Percentiles rank a stretch among this genome's conserved stretches.
These are phyloP conservation scores for Geotrichum macrosporum DNA, from an alignment of 1,139 yeast species.

Conservation along the genomic window DNA sequence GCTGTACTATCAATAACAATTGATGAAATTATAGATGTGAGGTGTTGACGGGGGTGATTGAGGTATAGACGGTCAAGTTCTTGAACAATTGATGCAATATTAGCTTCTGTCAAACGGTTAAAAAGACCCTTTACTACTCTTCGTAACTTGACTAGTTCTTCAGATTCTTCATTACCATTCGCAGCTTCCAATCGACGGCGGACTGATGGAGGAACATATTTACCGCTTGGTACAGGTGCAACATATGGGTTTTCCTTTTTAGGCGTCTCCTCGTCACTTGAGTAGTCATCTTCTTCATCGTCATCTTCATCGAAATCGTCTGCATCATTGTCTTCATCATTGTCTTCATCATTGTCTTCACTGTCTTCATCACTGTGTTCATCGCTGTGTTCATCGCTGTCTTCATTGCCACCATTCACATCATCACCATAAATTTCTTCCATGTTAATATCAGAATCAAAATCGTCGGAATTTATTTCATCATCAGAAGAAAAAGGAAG, in stretches of 20 bases:
- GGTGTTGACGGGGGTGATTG: constrained; percentile 68
- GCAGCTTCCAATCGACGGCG: constrained; percentile 45
- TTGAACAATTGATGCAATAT: constrained; percentile 62
- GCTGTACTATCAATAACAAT: constrained; percentile 64
- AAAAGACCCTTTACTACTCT: constrained; percentile 72
- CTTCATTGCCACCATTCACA: constrained; percentile 29
- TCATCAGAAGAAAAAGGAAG: constrained; percentile 46
- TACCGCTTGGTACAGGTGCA: constrained; percentile 55
- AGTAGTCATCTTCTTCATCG: too few species aligned
- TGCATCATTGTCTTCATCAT: too few species aligned
- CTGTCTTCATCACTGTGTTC: constrained; percentile 44
- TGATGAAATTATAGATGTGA: constrained; percentile 62
- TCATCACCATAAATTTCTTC: constrained; percentile 29
- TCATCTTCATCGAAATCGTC: too few species aligned
- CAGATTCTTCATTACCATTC: constrained; percentile 41
- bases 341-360: constrained; percentile 34
- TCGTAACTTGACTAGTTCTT: constrained; percentile 49
- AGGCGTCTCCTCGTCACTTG: constrained; percentile 45
- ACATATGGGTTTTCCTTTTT: constrained; percentile 76
- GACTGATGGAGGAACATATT: constrained; percentile 82
- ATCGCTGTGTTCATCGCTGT: constrained; percentile 42
- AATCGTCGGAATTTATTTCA: constrained; percentile 48
- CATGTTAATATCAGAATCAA: constrained; percentile 31
- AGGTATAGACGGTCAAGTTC: constrained; percentile 62
- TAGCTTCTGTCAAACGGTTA: constrained; percentile 83